Evolutionary conservation across 2,329 filamentous ascomycete genomes (phyloP), one percentile per base, ranked within the genome.

Genomic region (Shiraia sp.): DNA sequence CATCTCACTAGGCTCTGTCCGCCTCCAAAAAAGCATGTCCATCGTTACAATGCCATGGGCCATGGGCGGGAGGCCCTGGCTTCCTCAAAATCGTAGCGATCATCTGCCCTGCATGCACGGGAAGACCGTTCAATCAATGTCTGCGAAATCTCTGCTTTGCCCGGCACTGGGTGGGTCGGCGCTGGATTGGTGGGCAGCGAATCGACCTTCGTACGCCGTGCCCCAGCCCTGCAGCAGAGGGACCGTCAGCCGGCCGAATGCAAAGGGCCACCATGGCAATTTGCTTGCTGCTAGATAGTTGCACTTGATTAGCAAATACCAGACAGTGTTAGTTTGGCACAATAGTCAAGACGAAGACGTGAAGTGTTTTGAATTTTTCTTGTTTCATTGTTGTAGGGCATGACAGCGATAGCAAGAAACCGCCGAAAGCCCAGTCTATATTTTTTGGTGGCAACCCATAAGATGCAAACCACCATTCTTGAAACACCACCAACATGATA

Each of bases 341-440:
- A 19, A 4, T 17, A 27, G 35, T 2, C 32, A 41, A 31, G 14
- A 25, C 30, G 22, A 14, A 24, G 2, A 22, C 31, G 17, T 7
- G 22, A n/a, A 4, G 4, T 34, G 22, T 25, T 36, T 32, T 37
- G 28, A 32, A 30, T 29, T 33, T 41, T 36, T 40, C 19, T 8
- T 47, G 40, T 51, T 33, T 45, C 50, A 53, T 49, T 36, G 29
- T 42, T 47, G 44, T 27, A 45, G 36, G 39, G 43, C 42, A 42
- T 27, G 43, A 40, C 29, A 36, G 31, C 26, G 40, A 45, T 32
- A 14, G n/a, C n/a, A 26, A 50, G 41, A 36, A 34, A 51, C 55
- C 47, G 50, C 55, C 54, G 36, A 47, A 53, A 45, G 42, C 48
- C 44, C 43, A 27, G 43, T 61, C 56, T 63, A 57, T 55, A 47